These are phyloP conservation scores for Claviceps cyperi DNA, from an alignment of 2,329 filamentous ascomycete genomes.

Conservation along the genomic window DNA sequence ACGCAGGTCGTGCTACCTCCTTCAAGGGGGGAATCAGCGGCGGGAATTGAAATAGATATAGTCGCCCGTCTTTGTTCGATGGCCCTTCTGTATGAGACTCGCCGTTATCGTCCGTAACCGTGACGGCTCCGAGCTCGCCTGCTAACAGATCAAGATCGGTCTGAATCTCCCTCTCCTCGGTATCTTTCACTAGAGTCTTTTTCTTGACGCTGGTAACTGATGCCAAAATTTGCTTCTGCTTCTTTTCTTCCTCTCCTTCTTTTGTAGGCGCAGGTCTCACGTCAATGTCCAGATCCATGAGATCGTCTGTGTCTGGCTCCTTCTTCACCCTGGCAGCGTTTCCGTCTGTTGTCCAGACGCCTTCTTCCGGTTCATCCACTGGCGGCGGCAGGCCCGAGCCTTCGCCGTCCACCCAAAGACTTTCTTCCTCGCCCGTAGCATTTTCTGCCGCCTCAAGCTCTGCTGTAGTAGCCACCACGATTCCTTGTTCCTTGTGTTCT, in stretches of 20 bases:
- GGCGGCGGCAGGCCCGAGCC: conserved; percentile 12
- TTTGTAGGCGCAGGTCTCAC: conserved; percentile 10
- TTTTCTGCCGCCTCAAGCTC: conserved; percentile 42
- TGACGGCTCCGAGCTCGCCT: conserved; percentile 26
- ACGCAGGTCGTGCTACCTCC: conserved; percentile 12
- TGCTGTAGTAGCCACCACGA: conserved; percentile 40
- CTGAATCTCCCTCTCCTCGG: conserved; percentile 25
- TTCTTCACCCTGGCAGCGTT: conserved; percentile 26
- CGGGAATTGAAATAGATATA: conserved; percentile 53
- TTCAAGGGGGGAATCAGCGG: conserved; percentile 44
- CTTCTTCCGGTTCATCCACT: conserved; percentile 21
- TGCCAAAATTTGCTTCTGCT: conserved; percentile 8
- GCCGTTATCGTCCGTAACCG: conserved; percentile 17
- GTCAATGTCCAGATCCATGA: conserved; percentile 27
- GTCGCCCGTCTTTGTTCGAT: conserved; percentile 34
- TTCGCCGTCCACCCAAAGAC: conserved; percentile 29
- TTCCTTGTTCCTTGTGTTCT: conserved; percentile 38
- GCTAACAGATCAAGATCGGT: conserved; percentile 27
- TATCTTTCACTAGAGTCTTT: conserved; percentile 15
- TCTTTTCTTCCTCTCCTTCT: conserved; percentile 10
- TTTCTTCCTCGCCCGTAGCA: conserved; percentile 28
- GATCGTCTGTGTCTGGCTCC: conserved; percentile 27
- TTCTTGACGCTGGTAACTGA: conserved; percentile 11
- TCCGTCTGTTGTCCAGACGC: conserved; percentile 29
- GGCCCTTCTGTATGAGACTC: conserved; percentile 15